Percentiles rank a stretch among this genome's conserved stretches.
phyloP scores from a whole-genome alignment of 2,329 filamentous ascomycete species.

The Scedosporium boydii region DNA sequence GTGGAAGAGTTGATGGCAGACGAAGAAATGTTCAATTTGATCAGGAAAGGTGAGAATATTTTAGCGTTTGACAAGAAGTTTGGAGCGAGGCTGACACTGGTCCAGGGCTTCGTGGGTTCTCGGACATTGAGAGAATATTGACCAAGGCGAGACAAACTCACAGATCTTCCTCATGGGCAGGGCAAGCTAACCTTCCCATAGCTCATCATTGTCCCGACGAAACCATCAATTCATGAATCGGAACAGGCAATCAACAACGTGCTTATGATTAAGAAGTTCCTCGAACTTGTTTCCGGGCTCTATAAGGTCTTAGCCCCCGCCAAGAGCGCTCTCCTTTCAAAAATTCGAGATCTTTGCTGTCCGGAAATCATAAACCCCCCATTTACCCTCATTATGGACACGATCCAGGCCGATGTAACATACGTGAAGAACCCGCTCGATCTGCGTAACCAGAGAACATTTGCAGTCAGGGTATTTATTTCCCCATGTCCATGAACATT shows the following conservation, averaged over 20 bases:
- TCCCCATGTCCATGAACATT: not conserved
- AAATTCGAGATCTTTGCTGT: slow-evolving; percentile 61
- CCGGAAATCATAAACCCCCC: slow-evolving; percentile 52
- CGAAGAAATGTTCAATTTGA: slow-evolving; percentile 74
- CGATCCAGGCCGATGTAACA: slow-evolving; percentile 72
- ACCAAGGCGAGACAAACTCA: slow-evolving; percentile 45
- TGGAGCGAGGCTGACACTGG: not conserved
- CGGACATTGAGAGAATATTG: slow-evolving; percentile 71
- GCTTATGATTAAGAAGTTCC: slow-evolving; percentile 76
- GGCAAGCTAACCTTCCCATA: slow-evolving; percentile 21
- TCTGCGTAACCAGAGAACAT: slow-evolving; percentile 79
- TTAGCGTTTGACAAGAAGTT: not conserved
- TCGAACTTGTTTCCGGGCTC: slow-evolving; percentile 57
- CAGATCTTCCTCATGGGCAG: not conserved
- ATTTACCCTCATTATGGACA: slow-evolving; percentile 53
- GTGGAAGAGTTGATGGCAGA: slow-evolving; percentile 72
- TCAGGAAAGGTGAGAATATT: slow-evolving; percentile 50
- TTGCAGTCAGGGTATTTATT: slow-evolving; percentile 63
- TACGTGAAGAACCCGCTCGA: slow-evolving; percentile 75
- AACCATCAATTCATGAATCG: slow-evolving; percentile 55
- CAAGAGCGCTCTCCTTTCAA: slow-evolving; percentile 52
- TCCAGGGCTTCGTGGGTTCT: slow-evolving; percentile 36
- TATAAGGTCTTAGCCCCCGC: slow-evolving; percentile 59
- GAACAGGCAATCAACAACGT: slow-evolving; percentile 82
- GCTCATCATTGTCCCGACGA: slow-evolving; percentile 67